Percentiles rank a stretch among this genome's conserved stretches.
These are phyloP conservation scores for Nigrograna mackinnonii DNA, from an alignment of 2,329 filamentous ascomycete genomes.

Conservation along the genomic window DNA sequence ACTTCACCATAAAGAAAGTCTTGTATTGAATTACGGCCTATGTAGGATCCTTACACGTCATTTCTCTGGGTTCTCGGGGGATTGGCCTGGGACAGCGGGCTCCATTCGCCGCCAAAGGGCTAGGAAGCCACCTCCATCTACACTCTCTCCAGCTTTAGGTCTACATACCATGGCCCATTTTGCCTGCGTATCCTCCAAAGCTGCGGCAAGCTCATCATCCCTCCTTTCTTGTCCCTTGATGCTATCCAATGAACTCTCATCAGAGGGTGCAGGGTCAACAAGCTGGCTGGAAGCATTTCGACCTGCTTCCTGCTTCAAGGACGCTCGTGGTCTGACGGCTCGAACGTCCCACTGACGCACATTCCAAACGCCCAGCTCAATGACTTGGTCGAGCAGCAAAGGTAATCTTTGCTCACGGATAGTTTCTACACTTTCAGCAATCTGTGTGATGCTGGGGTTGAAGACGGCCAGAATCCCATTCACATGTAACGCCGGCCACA, in stretches of 20 bases:
- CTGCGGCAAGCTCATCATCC: constrained; percentile 30
- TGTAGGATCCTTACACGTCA: too few species aligned
- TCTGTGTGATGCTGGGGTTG: constrained; percentile 78
- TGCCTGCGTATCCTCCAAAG: constrained; percentile 21
- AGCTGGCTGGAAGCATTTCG: constrained; percentile 13
- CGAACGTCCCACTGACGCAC: constrained; percentile 69
- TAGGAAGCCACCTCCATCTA: constrained; percentile 42
- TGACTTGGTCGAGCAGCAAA: constrained; percentile 60
- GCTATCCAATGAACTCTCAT: constrained; percentile 16
- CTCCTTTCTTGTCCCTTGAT: constrained; percentile 24
- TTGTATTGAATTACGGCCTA: too few species aligned
- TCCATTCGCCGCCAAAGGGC: constrained; percentile 41
- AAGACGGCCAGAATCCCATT: constrained; percentile 72
- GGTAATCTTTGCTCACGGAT: constrained; percentile 60
- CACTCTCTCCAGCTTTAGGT: constrained; percentile 37
- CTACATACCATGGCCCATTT: constrained; percentile 42
- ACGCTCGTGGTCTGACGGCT: constrained; percentile 47
- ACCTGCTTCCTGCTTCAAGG: constrained; percentile 17
- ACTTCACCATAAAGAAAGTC: too few species aligned
- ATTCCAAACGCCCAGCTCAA: constrained; percentile 61
- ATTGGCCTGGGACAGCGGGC: background rate
- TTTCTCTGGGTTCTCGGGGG: background rate
- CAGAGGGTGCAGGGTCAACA: constrained; percentile 3
- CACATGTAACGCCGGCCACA: constrained; percentile 62
- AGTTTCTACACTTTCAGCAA: constrained; percentile 64